Evolutionary conservation across 805 yeast genomes (phyloP), one percentile per base, ranked within the genome.

Genomic region (Lipomyces kockii): DNA sequence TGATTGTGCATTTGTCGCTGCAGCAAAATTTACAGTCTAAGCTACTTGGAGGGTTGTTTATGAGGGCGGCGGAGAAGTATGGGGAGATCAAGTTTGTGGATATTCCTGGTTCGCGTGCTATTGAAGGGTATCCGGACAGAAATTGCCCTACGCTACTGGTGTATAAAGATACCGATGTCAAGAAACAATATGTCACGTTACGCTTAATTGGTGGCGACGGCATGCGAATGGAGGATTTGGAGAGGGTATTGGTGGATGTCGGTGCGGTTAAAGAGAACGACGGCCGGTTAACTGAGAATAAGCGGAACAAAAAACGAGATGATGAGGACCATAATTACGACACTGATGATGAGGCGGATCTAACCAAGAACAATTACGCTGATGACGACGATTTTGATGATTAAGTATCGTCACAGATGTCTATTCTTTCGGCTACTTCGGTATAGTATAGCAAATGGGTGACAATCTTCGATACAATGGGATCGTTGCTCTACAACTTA

Each of bases 111-210:
- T 83, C 86, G 66, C 87, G 97, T 78, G 97, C 98, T 62, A 89
- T 93, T 71, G 98, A 94, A 75, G 88, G 89, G 75, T 95, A 93
- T 77, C 98, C 99, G 1, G 94, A 91, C 32, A 77, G 84, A 39
- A 93, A 91, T 80, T 90, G 97, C 74, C 99, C 99, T 1, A 95
- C 99, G 0, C 80, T 95, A 7, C 83, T 95, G 61, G 85, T 95
- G 0, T 95, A 95, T 78, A 85, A 86, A 74, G 86, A 91, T 64
- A 89, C 89, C 35, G 87, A 91, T 70, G 93, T 96, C 8, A 80
- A 88, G 29, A 89, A 88, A 76, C 98, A 95, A 76, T 85, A 82
- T 74, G 85, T 95, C 11, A 94, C 98, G 0, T 81, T 94, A 74
- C 84, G 89, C 3, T 87, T 89, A 73, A 76, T 95, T 58, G 97